phyloP scores from a whole-genome alignment of 306 rosid species.

The Macrotyloma uniflorum region DNA sequence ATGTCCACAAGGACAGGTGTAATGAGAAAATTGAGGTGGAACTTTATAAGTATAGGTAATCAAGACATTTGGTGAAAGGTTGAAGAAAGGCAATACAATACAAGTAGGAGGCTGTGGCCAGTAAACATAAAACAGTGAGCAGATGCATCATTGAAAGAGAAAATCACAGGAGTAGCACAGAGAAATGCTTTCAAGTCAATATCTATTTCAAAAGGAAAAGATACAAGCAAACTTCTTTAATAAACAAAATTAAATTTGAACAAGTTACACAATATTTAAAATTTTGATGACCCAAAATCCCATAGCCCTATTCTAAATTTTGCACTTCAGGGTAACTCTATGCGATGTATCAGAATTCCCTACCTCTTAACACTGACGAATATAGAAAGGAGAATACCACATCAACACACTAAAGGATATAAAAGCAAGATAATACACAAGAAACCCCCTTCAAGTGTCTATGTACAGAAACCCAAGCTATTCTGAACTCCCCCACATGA shows the following conservation, averaged over 20 bases:
- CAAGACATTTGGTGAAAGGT: slow-evolving; percentile 13
- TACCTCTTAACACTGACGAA: neutral
- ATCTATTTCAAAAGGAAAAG: neutral
- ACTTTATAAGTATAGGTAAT: too few relatives aligned
- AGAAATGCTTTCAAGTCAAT: neutral
- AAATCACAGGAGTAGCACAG: neutral
- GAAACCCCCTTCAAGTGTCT: neutral
- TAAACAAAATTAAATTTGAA: neutral
- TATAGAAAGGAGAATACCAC: neutral
- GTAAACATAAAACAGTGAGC: neutral
- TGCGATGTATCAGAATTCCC: neutral
- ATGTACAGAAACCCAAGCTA: neutral
- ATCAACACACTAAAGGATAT: neutral
- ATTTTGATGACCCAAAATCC: slow-evolving; percentile 3
- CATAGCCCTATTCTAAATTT: slow-evolving; percentile 2
- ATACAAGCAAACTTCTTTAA: neutral
- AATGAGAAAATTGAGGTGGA: slow-evolving; percentile 6
- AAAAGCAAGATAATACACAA: neutral
- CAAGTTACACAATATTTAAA: neutral
- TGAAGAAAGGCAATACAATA: slow-evolving; percentile 6
- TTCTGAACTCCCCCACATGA: neutral
- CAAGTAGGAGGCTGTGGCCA: neutral
- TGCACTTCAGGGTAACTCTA: neutral
- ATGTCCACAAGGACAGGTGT: neutral
- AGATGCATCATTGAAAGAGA: slow-evolving; percentile 7